Conservation (phyloP, 129 eudicot species). For the carrot (Daucus carota) region DNA sequence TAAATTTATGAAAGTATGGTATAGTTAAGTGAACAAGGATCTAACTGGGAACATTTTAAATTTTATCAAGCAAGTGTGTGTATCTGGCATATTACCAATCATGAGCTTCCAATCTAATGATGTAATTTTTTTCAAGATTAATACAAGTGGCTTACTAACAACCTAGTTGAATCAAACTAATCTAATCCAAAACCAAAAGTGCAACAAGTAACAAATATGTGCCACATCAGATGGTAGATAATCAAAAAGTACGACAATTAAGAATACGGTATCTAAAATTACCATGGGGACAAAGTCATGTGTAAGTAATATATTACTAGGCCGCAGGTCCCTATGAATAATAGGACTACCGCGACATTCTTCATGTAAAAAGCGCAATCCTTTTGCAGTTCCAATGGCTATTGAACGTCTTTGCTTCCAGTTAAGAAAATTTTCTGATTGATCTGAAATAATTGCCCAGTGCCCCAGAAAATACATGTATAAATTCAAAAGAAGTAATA, state of each 20-base stretch:
- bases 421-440: constrained; percentile 41
- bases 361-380: constrained; percentile 79
- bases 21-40: not conserved
- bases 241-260: not conserved
- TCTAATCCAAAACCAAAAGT: not conserved
- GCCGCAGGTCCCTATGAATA: constrained; percentile 76
- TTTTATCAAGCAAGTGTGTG: not conserved
- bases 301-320: constrained; percentile 75
- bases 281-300: constrained; percentile 89
- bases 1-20: not conserved
- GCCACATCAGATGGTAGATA: not conserved
- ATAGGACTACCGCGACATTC: constrained; percentile 84
- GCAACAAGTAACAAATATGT: not conserved
- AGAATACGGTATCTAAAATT: constrained; percentile 7
- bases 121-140: not conserved
- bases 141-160: not conserved
- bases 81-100: not conserved
- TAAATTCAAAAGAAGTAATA: not conserved
- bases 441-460: constrained; percentile 24
- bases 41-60: not conserved
- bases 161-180: not conserved
- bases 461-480: not conserved
- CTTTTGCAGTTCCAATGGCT: constrained; percentile 82
- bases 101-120: not conserved
- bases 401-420: constrained; percentile 70